Percentiles rank a stretch among this genome's conserved stretches.
These are phyloP conservation scores for Xylariomycetidae sp. DNA, from an alignment of 2,329 filamentous ascomycete genomes.

Conservation along the genomic window DNA sequence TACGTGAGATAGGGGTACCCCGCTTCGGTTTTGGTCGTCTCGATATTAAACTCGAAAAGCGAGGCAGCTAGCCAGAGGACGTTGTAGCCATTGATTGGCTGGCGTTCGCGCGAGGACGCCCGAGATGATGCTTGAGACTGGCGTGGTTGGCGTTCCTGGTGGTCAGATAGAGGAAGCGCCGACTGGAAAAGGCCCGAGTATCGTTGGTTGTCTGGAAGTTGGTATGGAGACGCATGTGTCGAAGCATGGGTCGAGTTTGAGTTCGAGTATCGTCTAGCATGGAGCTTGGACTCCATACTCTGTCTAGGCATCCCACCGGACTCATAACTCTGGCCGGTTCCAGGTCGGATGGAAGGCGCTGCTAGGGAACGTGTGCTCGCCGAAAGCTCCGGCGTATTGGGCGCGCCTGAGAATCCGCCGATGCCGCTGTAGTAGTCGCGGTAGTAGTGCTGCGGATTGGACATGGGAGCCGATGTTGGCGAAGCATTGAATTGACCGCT, in stretches of 20 bases:
- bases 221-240: slow-evolving; percentile 45
- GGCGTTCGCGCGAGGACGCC: slow-evolving; percentile 54
- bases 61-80: slow-evolving; percentile 89
- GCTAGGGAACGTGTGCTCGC: slow-evolving; percentile 43
- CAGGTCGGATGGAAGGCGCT: slow-evolving; percentile 43
- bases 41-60: slow-evolving; percentile 95
- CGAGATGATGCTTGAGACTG: slow-evolving; percentile 54
- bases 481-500: slow-evolving; percentile 62
- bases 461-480: slow-evolving; percentile 43
- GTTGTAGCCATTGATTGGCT: slow-evolving; percentile 53
- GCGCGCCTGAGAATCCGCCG: slow-evolving; percentile 47
- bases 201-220: slow-evolving; percentile 42
- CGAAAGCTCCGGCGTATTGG: slow-evolving; percentile 48
- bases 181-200: slow-evolving; percentile 81
- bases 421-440: slow-evolving; percentile 45
- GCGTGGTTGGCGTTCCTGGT: slow-evolving; percentile 44
- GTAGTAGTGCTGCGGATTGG: slow-evolving; percentile 51
- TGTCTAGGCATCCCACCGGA: slow-evolving; percentile 44
- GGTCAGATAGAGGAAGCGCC: slow-evolving; percentile 73
- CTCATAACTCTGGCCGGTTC: slow-evolving; percentile 55
- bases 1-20: slow-evolving; percentile 96
- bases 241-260: slow-evolving; percentile 23
- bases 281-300: slow-evolving; percentile 44
- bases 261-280: slow-evolving; percentile 46
- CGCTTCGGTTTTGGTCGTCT: slow-evolving; percentile 82